Evolutionary conservation across 345 rosid species (phyloP).

Genomic region (Lepidium sativum): DNA sequence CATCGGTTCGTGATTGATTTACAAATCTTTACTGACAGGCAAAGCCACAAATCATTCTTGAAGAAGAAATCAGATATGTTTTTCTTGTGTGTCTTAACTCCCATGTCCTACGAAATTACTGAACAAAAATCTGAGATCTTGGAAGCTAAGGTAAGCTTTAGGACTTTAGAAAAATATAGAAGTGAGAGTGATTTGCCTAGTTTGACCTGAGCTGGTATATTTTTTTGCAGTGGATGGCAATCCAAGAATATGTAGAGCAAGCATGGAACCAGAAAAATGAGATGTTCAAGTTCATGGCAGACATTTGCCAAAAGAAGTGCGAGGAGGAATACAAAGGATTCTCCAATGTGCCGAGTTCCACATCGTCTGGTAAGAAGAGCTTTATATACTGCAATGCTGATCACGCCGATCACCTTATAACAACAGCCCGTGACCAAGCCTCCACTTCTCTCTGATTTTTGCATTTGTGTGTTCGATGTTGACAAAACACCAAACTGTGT

Average conservation of each 20-base stretch:
- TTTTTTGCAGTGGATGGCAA: conserved; percentile 58
- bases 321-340: conserved; percentile 45
- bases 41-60: conserved; percentile 48
- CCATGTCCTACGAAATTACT: conserved; percentile 36
- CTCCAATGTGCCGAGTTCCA: conserved; percentile 26
- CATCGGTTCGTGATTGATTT: neutral
- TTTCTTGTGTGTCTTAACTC: conserved; percentile 46
- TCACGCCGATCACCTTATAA: neutral
- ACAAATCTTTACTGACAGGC: conserved; percentile 32
- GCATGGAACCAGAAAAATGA: conserved; percentile 34
- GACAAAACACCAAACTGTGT: no score
- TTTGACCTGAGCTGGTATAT: neutral
- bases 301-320: conserved; percentile 46
- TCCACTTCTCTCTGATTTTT: conserved; percentile 4
- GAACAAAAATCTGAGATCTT: conserved; percentile 46
- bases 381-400: conserved; percentile 45
- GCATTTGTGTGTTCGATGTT: no score
- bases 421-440: neutral
- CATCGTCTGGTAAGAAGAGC: conserved; percentile 40
- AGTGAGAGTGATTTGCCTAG: no score
- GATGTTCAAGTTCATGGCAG: conserved; percentile 41
- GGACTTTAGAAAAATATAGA: no score
- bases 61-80: conserved; percentile 47
- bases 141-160: no score
- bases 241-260: conserved; percentile 59